phyloP scores from a whole-genome alignment of 1,284 basidiomycete genomes.

The Cutaneotrichosporon dermatis region DNA sequence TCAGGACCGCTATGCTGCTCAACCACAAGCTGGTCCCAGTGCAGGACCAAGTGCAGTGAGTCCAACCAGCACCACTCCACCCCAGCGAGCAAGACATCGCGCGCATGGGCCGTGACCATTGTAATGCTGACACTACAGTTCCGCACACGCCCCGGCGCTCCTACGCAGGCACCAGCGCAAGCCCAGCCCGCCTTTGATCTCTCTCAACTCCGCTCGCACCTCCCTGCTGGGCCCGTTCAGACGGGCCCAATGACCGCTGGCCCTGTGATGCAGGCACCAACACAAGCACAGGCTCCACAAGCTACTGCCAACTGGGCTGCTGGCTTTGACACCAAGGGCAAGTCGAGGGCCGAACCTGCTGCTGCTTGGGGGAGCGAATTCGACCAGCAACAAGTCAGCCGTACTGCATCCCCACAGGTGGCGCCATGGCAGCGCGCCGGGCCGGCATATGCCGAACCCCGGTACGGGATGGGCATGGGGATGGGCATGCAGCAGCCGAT shows the following conservation, averaged over 20 bases:
- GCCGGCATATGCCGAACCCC: background rate
- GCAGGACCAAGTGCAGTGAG: conserved; percentile 15
- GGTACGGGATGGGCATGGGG: background rate
- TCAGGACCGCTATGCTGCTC: conserved; percentile 14
- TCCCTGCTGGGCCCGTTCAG: conserved; percentile 17
- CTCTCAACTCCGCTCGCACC: conserved; percentile 34
- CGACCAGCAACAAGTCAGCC: conserved; percentile 1
- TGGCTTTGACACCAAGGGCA: conserved; percentile 20
- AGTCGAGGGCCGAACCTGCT: conserved; percentile 9
- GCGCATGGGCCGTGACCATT: no score
- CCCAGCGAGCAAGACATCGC: background rate
- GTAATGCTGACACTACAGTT: conserved; percentile 3
- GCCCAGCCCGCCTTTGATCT: conserved; percentile 34
- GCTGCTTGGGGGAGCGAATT: conserved; percentile 25
- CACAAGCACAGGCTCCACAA: background rate
- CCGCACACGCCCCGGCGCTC: conserved; percentile 10
- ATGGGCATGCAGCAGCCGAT: conserved; percentile 7
- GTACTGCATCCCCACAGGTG: conserved; percentile 8
- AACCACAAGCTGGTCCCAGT: conserved; percentile 11
- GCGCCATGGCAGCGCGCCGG: conserved; percentile 21
- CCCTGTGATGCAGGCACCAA: background rate
- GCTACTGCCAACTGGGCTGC: conserved; percentile 22
- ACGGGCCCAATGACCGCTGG: background rate
- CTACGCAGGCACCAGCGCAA: conserved; percentile 1
- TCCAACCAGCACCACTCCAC: background rate